Evolutionary conservation across 352 stramenopile genomes (phyloP), one percentile per base, ranked within the genome.

Genomic region (Phytophthora pinifolia): DNA sequence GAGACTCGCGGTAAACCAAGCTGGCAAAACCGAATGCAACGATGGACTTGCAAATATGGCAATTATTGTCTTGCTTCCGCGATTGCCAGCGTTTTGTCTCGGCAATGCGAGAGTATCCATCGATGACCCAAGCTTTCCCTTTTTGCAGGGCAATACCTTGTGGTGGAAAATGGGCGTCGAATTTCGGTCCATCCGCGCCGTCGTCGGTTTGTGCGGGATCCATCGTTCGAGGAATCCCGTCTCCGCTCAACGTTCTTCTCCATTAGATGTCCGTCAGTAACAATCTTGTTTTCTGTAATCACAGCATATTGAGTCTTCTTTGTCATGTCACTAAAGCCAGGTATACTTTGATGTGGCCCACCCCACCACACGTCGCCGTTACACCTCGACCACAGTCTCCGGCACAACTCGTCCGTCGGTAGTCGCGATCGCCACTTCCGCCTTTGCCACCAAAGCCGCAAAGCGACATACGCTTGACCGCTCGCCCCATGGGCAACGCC

Each of bases 401-500:
- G 13, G 48, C 41, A 53, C 57, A 38, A 44, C 8, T 22, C 34
- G 57, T 32, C 51, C 35, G 45, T 18, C 12, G 41, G 41, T 47
- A 46, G 35, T 10, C 8, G 18, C 15, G 9, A 45, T 29, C 27
- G 54, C 20, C 58, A 66, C 56, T 66, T 52, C 51, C 27, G 15
- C 64, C n/a, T 67, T 67, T 39, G 48, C 52, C 43, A 43, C 49
- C 17, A 17, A 45, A 17, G 25, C 30, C 48, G 13, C 61, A 61
- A 25, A 6, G 29, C n/a, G 1, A 10, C n/a, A 14, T 17, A n/a
- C 39, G 22, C 20, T 31, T 22, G 31, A 45, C 39, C n/a, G 5
- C 30, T 29, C 42, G 17, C 30, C 46, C n/a, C 49, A 72, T 72
- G 63, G 63, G 63, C 32, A 72, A 72, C 35, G 53, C 62, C 17